These are phyloP conservation scores for Dactylellina leptospora DNA, from an alignment of 2,329 filamentous ascomycete species.

Conservation along the genomic window DNA sequence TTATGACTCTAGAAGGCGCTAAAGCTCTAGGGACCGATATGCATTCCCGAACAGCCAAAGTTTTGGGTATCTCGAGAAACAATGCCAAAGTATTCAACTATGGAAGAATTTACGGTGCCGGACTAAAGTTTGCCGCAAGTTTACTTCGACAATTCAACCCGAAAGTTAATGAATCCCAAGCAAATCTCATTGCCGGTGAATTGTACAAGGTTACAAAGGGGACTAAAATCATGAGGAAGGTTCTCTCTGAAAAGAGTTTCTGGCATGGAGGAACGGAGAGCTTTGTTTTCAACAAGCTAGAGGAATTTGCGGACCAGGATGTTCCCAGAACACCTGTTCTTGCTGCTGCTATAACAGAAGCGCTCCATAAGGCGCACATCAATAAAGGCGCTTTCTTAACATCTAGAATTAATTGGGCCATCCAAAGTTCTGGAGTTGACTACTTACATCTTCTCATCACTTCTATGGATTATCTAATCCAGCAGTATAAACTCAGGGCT, in stretches of 20 bases:
- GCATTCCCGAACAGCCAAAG: constrained; percentile 77
- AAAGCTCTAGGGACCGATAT: constrained; percentile 76
- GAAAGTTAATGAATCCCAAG: constrained; percentile 78
- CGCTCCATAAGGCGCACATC: constrained; percentile 86
- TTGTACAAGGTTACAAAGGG: constrained; percentile 93
- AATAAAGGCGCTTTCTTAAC: constrained; percentile 92
- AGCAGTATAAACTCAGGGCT: constrained; percentile 83
- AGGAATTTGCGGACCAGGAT: constrained; percentile 97
- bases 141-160: constrained; percentile 94
- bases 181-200: constrained; percentile 76
- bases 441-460: constrained; percentile 95
- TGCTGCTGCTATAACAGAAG: constrained; percentile 94
- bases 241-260: constrained; percentile 72
- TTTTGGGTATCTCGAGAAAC: constrained; percentile 91
- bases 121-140: constrained; percentile 89
- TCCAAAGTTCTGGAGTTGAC: constrained; percentile 95
- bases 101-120: constrained; percentile 97
- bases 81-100: constrained; percentile 99
- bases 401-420: constrained; percentile 97
- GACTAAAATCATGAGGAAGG: constrained; percentile 71
- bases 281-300: constrained; percentile 97
- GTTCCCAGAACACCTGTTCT: constrained; percentile 88
- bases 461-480: constrained; percentile 89
- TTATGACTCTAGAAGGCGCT: constrained; percentile 97
- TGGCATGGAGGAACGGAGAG: constrained; percentile 97